A percentile compares a stretch with the other conserved stretches of the same genome.
Conservation (phyloP, 1,284 basidiomycete species). For the Ganoderma multipileum region DNA sequence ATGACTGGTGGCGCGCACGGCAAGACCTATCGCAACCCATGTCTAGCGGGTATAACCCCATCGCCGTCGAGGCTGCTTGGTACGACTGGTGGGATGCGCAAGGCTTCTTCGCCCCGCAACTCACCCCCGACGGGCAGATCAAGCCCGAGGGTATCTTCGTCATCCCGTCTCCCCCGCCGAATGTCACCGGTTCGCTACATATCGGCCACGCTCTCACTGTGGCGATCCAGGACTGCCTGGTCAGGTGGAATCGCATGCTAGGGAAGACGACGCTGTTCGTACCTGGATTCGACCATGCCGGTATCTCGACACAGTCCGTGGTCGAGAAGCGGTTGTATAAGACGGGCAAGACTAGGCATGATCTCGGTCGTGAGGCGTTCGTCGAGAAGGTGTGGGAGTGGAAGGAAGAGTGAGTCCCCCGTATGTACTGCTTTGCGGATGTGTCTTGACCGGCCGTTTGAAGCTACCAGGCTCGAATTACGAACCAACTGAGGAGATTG, state of each 20-base stretch:
- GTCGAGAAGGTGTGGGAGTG: constrained; percentile 93
- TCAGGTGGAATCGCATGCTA: constrained; percentile 97
- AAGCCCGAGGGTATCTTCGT: constrained; percentile 81
- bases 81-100: constrained; percentile 97
- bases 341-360: constrained; percentile 86
- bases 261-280: constrained; percentile 92
- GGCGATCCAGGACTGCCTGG: constrained; percentile 90
- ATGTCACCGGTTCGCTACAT: constrained; percentile 96
- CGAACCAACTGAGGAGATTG: constrained; percentile 87
- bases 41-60: constrained; percentile 92
- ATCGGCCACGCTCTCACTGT: constrained; percentile 96
- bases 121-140: constrained; percentile 61
- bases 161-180: constrained; percentile 95
- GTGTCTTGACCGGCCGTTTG: background rate
- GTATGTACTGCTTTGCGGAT: background rate
- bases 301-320: constrained; percentile 98
- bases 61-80: constrained; percentile 95
- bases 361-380: constrained; percentile 94
- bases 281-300: constrained; percentile 98
- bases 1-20: constrained; percentile 7
- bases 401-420: constrained; percentile 87
- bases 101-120: constrained; percentile 89
- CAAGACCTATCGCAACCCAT: constrained; percentile 89
- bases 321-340: constrained; percentile 95
- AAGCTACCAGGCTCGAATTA: constrained; percentile 92